phyloP scores from a whole-genome alignment of 2,329 filamentous ascomycete genomes.

The Ascochyta viciae-villosae region DNA sequence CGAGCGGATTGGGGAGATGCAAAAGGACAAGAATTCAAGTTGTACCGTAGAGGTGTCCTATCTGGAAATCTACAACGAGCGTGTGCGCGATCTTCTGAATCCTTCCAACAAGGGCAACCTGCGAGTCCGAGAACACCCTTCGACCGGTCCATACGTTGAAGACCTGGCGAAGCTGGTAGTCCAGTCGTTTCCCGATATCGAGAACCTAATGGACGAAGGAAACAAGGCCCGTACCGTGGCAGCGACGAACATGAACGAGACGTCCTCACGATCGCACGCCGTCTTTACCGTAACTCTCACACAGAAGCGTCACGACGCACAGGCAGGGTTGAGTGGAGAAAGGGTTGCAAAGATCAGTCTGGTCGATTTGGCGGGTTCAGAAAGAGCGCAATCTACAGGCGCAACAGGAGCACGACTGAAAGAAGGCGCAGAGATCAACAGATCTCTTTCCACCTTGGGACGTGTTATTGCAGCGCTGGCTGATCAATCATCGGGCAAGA shows the following conservation, averaged over 20 bases:
- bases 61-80: conserved; percentile 98
- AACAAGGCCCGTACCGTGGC: conserved; percentile 98
- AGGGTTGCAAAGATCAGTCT: conserved; percentile 98
- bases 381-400: conserved; percentile 95
- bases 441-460: conserved; percentile 92
- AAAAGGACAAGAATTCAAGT: conserved; percentile 76
- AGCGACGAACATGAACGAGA: conserved; percentile 99
- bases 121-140: conserved; percentile 96
- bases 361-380: conserved; percentile 96
- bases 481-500: conserved; percentile 85
- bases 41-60: conserved; percentile 99
- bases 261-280: conserved; percentile 95
- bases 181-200: conserved; percentile 91
- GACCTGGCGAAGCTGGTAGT: conserved; percentile 96
- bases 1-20: conserved; percentile 74
- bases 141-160: conserved; percentile 96
- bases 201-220: conserved; percentile 97
- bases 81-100: conserved; percentile 93
- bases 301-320: conserved; percentile 87
- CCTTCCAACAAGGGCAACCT: conserved; percentile 95
- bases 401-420: conserved; percentile 94
- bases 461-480: conserved; percentile 96
- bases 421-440: conserved; percentile 98
- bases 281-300: conserved; percentile 97
- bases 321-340: conserved; percentile 96